Evolutionary conservation across 2,329 filamentous ascomycete species (phyloP), one percentile per base, ranked within the genome.

Genomic region (Penicillium sp.): DNA sequence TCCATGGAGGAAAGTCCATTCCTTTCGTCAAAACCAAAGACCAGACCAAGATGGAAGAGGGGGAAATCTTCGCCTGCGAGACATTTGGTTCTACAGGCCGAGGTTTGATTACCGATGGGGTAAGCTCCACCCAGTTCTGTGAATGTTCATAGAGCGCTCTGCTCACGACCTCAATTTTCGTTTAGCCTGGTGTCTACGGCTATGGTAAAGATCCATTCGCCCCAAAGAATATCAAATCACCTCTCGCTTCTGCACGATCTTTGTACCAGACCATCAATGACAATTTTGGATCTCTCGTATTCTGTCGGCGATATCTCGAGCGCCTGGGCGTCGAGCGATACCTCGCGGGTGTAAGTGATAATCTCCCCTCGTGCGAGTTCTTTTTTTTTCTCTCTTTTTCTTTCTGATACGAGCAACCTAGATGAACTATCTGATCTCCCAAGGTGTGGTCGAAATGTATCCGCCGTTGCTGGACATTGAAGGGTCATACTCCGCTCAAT

Each of bases 401-500:
- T 9, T 28, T 7, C 29, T 37, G 12, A 25, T 43, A n/a, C 34
- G n/a, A 1, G 35, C 18, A 28, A 2, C 38, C n/a, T 48, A 80
- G 76, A 70, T 84, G 65, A 82, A 81, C 48, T 75, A 71, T 34
- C 71, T 84, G 25, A 73, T 82, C 1, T 72, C 75, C 5, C 72
- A 77, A 45, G 82, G 79, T 1, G 72, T 84, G 18, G 68, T 84
- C 3, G 76, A 84, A 37, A 64, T 72, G 4, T 81, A 84, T 58
- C 66, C 67, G 11, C 82, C 81, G 1, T 66, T 85, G 26, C 67
- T 74, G 32, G 82, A 85, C 54, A 62, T 79, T 37, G 71, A 75
- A 52, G 81, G 81, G 2, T 83, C 80, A 1, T 84, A 83, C 59
- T 76, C 78, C 4, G 82, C 82, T 8, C 82, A 85, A 56, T 84